These are phyloP conservation scores for Picochlorum sp. DNA, from an alignment of 139 green algal genomes.

Conservation along the genomic window DNA sequence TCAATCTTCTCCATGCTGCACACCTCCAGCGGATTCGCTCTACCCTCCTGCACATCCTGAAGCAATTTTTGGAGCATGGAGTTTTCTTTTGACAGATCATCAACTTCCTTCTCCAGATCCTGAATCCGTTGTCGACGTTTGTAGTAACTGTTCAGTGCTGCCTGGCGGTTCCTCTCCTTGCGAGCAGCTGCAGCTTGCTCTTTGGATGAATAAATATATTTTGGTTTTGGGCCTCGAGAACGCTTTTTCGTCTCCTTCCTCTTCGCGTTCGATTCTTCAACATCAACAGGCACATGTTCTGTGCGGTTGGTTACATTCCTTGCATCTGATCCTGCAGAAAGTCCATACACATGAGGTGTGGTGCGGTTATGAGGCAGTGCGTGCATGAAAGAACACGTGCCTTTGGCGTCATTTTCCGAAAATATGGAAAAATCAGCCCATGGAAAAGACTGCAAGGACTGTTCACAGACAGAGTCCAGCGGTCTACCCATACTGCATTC, in stretches of 20 bases:
- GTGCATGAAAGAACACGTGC: no score
- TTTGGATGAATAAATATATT: conserved; percentile 23
- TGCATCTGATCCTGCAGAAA: background rate
- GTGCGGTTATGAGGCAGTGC: no score
- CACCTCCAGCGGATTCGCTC: no score
- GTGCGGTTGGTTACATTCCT: background rate
- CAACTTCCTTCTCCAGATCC: background rate
- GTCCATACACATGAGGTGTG: no score
- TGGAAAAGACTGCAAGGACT: background rate
- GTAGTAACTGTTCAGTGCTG: conserved; percentile 29
- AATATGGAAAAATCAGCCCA: background rate
- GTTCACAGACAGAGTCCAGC: conserved; percentile 1
- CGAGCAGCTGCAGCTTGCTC: conserved; percentile 22
- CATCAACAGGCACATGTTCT: background rate
- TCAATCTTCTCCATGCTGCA: no score
- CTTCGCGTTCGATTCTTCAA: background rate
- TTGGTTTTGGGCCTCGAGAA: conserved; percentile 26
- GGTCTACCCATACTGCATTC: background rate
- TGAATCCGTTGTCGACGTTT: conserved; percentile 9
- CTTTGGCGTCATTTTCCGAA: no score
- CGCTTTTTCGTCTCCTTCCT: conserved; percentile 5
- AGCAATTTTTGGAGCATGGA: no score
- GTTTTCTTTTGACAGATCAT: no score
- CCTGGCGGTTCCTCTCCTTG: conserved; percentile 27
- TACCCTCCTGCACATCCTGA: no score